These are phyloP conservation scores for Vaccinium macrocarpon DNA, from an alignment of 148 eudicot genomes.

Conservation along the genomic window DNA sequence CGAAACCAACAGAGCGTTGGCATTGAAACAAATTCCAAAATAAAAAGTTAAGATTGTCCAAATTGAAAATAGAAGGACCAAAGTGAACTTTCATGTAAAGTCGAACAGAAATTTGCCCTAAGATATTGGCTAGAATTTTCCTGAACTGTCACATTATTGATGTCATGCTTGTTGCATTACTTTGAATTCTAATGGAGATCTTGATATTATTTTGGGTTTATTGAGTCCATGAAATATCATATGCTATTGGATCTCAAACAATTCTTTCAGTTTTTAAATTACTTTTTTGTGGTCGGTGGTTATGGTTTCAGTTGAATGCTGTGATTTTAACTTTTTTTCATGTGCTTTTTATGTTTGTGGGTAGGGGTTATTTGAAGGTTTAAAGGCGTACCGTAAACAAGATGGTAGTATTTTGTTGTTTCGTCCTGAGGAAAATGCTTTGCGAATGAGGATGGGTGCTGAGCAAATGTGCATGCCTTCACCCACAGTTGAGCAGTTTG, in stretches of 20 bases:
- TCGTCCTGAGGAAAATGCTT: slow-evolving; percentile 92
- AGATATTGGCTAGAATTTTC: not conserved
- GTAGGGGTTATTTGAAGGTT: slow-evolving; percentile 95
- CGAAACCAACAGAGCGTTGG: no score
- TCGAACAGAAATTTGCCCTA: not conserved
- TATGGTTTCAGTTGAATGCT: not conserved
- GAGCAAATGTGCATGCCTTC: slow-evolving; percentile 99
- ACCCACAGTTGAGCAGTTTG: slow-evolving; percentile 84
- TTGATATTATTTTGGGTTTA: no score
- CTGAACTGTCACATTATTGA: not conserved
- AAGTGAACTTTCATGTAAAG: no score
- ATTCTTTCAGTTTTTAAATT: not conserved
- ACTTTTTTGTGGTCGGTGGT: not conserved
- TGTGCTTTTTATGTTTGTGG: slow-evolving; percentile 17
- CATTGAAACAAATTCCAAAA: no score
- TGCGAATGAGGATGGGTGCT: slow-evolving; percentile 73
- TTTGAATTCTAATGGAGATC: no score
- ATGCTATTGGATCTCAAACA: no score
- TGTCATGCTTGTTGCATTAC: no score
- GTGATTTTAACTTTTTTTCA: not conserved
- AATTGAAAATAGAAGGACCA: no score
- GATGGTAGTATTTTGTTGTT: slow-evolving; percentile 81
- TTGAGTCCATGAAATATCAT: no score
- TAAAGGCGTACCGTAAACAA: slow-evolving; percentile 79
- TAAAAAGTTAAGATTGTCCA: no score